Evolutionary conservation across 257 asterid species (phyloP).

Genomic region (Solanum piurae): DNA sequence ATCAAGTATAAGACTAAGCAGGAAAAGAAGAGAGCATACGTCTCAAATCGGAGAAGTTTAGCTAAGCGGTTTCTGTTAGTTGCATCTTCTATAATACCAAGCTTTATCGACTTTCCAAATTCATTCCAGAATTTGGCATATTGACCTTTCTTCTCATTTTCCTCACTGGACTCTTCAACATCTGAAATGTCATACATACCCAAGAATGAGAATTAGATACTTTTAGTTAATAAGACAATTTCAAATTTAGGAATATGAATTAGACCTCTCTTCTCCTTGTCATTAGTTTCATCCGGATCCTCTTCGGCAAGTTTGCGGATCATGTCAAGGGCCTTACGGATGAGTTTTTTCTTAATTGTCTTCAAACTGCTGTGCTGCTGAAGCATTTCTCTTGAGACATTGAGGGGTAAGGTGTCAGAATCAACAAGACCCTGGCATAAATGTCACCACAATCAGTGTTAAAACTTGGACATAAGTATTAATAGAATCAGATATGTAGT

Average conservation of each 20-base stretch:
- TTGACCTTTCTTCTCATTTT: slow-evolving; percentile 79
- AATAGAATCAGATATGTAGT: background rate
- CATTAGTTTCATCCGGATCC: slow-evolving; percentile 82
- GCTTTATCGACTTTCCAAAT: slow-evolving; percentile 90
- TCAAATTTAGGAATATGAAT: background rate
- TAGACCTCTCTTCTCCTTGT: slow-evolving; percentile 57
- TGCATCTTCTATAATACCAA: slow-evolving; percentile 87
- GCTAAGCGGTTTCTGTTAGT: slow-evolving; percentile 84
- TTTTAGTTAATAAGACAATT: background rate
- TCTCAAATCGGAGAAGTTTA: slow-evolving; percentile 80
- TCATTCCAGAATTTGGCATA: slow-evolving; percentile 85
- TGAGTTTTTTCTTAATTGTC: slow-evolving; percentile 92
- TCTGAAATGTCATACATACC: slow-evolving; percentile 25
- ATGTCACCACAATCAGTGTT: background rate
- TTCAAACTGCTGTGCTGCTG: slow-evolving; percentile 94
- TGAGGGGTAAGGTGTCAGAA: slow-evolving; percentile 92
- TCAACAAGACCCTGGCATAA: slow-evolving; percentile 84
- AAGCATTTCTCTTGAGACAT: slow-evolving; percentile 96
- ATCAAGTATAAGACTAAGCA: background rate
- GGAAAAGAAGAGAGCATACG: slow-evolving; percentile 28
- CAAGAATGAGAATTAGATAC: background rate
- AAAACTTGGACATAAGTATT: background rate
- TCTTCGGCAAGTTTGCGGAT: slow-evolving; percentile 90
- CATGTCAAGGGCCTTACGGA: slow-evolving; percentile 97
- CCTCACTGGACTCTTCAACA: slow-evolving; percentile 62